phyloP scores from a whole-genome alignment of 1,284 basidiomycete species.

The Tremellales sp. region DNA sequence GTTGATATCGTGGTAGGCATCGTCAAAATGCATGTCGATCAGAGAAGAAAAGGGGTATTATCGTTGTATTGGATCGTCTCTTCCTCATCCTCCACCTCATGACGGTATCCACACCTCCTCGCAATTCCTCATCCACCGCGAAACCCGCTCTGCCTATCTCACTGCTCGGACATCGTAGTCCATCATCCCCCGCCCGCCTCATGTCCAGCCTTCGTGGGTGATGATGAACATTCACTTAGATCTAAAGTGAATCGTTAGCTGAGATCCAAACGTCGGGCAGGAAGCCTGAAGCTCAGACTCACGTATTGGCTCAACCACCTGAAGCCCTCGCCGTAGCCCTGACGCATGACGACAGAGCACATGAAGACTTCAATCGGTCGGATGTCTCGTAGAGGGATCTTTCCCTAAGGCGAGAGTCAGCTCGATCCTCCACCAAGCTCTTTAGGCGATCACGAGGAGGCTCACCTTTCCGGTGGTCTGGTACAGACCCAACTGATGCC shows the following conservation, averaged over 20 bases:
- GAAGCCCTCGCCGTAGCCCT: constrained; percentile 99
- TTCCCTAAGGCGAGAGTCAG: constrained; percentile 61
- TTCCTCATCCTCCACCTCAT: no score
- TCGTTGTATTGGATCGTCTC: background rate
- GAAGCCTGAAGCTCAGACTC: constrained; percentile 43
- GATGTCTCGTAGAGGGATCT: constrained; percentile 93
- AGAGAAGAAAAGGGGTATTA: background rate
- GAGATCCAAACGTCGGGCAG: background rate
- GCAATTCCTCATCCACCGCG: no score
- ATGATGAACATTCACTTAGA: no score
- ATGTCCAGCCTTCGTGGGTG: background rate
- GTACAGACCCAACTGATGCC: constrained; percentile 91
- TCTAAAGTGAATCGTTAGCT: no score
- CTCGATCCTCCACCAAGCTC: background rate
- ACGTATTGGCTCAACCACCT: constrained; percentile 98
- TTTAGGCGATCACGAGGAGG: background rate
- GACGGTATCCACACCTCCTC: no score
- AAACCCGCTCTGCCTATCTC: no score
- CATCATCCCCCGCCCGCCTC: background rate
- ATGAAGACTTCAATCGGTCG: constrained; percentile 99
- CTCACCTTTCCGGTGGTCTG: constrained; percentile 97
- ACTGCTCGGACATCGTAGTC: background rate
- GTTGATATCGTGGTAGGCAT: background rate
- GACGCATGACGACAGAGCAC: constrained; percentile 99
- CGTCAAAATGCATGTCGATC: background rate